A percentile compares a stretch with the other conserved stretches of the same genome.
Conservation (phyloP, 805 yeast species). For the Helenozyma rhizophorensis region DNA sequence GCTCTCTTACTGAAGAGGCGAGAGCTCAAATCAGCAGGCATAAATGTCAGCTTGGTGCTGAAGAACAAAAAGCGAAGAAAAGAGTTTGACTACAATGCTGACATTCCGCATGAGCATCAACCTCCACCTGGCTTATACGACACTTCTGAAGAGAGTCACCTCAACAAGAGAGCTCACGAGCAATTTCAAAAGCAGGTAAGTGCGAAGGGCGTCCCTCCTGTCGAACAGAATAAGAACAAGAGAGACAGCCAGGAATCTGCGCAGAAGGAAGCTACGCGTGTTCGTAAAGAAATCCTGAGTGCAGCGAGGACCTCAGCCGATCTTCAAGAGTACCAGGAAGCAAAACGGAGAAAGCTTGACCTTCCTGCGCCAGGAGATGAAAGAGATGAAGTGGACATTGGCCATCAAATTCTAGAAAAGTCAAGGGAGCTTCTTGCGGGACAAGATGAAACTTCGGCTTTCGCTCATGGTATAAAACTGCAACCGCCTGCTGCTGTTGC, state of each 20-base stretch:
- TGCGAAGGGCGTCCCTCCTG: slow-evolving; percentile 40
- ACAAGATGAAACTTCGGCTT: background rate
- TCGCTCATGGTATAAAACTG: background rate
- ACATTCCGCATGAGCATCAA: slow-evolving; percentile 70
- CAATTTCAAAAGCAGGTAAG: slow-evolving; percentile 44
- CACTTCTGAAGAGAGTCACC: slow-evolving; percentile 50
- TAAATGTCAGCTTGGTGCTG: slow-evolving; percentile 46
- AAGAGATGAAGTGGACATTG: slow-evolving; percentile 19
- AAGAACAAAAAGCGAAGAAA: slow-evolving; percentile 51
- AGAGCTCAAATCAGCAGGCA: slow-evolving; percentile 78
- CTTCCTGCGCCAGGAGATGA: slow-evolving; percentile 21
- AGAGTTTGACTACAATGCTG: slow-evolving; percentile 78
- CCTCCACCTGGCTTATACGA: slow-evolving; percentile 71
- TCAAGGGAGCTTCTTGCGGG: slow-evolving; percentile 29
- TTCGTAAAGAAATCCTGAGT: slow-evolving; percentile 14
- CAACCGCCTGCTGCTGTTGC: background rate
- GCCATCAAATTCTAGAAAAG: slow-evolving; percentile 29
- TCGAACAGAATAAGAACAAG: slow-evolving; percentile 26
- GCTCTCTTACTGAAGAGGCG: slow-evolving; percentile 76
- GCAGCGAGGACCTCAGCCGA: slow-evolving; percentile 21
- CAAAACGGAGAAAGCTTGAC: slow-evolving; percentile 24
- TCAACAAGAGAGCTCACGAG: slow-evolving; percentile 32
- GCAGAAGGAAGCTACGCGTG: slow-evolving; percentile 16
- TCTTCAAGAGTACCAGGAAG: slow-evolving; percentile 16
- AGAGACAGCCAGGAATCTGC: slow-evolving; percentile 20